Conservation (phyloP, 1,139 yeast species). For the Eremothecium cymbalariae region DNA sequence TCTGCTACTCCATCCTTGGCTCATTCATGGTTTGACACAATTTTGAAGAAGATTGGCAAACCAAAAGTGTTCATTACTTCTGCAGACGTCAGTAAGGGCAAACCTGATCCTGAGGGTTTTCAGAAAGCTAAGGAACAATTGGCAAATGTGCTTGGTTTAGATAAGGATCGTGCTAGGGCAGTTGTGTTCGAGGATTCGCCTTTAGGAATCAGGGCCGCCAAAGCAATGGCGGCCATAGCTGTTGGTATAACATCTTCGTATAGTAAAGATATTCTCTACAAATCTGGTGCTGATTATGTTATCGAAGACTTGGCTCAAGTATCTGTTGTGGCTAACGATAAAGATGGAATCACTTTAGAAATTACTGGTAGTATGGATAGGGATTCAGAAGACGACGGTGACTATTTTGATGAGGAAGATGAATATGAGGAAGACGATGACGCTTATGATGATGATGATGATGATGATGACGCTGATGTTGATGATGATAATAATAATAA, state of each 20-base stretch:
- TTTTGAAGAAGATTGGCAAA: constrained; percentile 43
- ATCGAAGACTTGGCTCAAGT: constrained; percentile 52
- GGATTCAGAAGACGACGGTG: neutral
- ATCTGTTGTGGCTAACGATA: constrained; percentile 26
- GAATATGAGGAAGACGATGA: neutral
- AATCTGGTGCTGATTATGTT: constrained; percentile 67
- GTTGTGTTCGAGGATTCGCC: constrained; percentile 84
- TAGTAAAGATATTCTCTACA: constrained; percentile 50
- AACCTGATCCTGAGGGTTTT: constrained; percentile 76
- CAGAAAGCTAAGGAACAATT: constrained; percentile 37
- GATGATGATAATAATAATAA: neutral
- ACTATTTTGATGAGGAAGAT: constrained; percentile 4
- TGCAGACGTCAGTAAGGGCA: constrained; percentile 60
- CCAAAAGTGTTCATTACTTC: constrained; percentile 70
- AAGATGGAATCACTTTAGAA: constrained; percentile 18
- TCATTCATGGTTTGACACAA: constrained; percentile 40
- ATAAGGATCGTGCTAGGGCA: constrained; percentile 33
- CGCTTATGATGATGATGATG: constrained; percentile 5
- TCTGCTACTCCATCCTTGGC: constrained; percentile 69
- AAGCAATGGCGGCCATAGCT: constrained; percentile 65
- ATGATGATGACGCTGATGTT: constrained; percentile 5
- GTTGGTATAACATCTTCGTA: constrained; percentile 71
- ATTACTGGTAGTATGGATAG: constrained; percentile 11
- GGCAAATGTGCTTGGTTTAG: constrained; percentile 45
- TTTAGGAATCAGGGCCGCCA: constrained; percentile 71